phyloP scores from a whole-genome alignment of 2,329 filamentous ascomycete species.

The Volutella citrinella region DNA sequence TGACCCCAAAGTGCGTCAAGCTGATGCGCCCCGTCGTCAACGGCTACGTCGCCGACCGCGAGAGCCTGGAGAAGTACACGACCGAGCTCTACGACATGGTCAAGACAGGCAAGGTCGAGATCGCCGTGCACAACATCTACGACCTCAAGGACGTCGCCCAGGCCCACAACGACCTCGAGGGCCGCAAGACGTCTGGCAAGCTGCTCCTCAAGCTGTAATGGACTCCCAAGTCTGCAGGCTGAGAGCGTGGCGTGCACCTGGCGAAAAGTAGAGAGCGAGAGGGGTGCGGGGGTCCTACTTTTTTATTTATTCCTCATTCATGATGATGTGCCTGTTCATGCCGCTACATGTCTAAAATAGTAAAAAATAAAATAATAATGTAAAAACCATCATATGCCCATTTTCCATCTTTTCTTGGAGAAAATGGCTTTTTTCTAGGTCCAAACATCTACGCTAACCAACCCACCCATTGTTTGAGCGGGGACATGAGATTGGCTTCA shows the following conservation, averaged over 20 bases:
- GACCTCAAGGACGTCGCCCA: conserved; percentile 67
- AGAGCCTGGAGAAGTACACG: conserved; percentile 69
- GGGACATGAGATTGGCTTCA: too few species aligned
- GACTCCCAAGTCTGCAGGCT: conserved; percentile 15
- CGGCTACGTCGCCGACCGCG: conserved; percentile 64
- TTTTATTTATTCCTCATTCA: conserved; percentile 11
- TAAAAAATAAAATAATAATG: too few species aligned
- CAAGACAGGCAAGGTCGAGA: conserved; percentile 64
- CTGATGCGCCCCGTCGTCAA: conserved; percentile 73
- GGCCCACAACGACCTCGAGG: conserved; percentile 77
- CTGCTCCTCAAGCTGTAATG: conserved; percentile 65
- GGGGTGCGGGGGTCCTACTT: too few species aligned
- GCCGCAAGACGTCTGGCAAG: conserved; percentile 81
- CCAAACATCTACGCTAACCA: conserved; percentile 14
- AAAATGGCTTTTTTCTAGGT: too few species aligned
- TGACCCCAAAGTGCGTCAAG: conserved; percentile 73
- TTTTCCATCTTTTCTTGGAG: too few species aligned
- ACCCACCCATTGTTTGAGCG: too few species aligned
- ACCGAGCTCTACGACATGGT: conserved; percentile 73
- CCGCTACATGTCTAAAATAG: conserved; percentile 19
- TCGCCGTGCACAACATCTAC: conserved; percentile 75
- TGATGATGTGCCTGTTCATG: too few species aligned
- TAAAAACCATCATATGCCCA: too few species aligned
- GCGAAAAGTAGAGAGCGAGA: too few species aligned
- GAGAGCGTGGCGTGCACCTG: too few species aligned